These are phyloP conservation scores for Myxozyma mucilagina DNA, from an alignment of 805 yeast genomes.

Conservation along the genomic window DNA sequence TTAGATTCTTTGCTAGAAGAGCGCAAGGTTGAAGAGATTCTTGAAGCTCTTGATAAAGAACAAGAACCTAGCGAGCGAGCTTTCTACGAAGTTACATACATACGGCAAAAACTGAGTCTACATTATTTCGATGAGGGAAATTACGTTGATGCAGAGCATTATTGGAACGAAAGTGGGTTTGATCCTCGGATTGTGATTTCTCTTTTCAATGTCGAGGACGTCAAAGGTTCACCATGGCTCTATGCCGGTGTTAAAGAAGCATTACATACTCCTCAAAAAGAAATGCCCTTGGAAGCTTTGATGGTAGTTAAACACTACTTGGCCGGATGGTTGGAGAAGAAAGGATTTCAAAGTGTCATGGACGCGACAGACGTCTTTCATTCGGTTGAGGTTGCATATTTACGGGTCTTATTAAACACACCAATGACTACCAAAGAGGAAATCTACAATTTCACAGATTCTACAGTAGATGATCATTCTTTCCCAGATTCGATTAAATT, in stretches of 20 bases:
- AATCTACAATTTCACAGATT: constrained; percentile 34
- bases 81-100: constrained; percentile 44
- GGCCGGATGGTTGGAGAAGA: constrained; percentile 37
- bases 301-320: constrained; percentile 34
- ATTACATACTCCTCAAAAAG: constrained; percentile 17
- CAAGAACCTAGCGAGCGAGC: constrained; percentile 42
- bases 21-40: constrained; percentile 34
- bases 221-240: constrained; percentile 36
- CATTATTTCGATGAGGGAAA: constrained; percentile 36
- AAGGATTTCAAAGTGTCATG: constrained; percentile 37
- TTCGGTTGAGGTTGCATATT: constrained; percentile 39
- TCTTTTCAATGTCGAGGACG: constrained; percentile 28
- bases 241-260: constrained; percentile 37
- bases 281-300: constrained; percentile 26
- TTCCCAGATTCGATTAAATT: constrained; percentile 33
- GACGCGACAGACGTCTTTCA: constrained; percentile 36
- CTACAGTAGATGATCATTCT: constrained; percentile 34
- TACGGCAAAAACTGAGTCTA: constrained; percentile 43
- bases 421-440: constrained; percentile 34
- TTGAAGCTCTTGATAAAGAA: constrained; percentile 32
- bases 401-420: constrained; percentile 33
- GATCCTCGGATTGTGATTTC: constrained; percentile 42
- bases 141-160: constrained; percentile 36
- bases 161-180: constrained; percentile 42
- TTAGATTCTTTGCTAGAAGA: constrained; percentile 35